Percentiles rank a stretch among this genome's conserved stretches.
These are phyloP conservation scores for Phytopythium oedochilum DNA, from an alignment of 352 stramenopile species.

Conservation along the genomic window DNA sequence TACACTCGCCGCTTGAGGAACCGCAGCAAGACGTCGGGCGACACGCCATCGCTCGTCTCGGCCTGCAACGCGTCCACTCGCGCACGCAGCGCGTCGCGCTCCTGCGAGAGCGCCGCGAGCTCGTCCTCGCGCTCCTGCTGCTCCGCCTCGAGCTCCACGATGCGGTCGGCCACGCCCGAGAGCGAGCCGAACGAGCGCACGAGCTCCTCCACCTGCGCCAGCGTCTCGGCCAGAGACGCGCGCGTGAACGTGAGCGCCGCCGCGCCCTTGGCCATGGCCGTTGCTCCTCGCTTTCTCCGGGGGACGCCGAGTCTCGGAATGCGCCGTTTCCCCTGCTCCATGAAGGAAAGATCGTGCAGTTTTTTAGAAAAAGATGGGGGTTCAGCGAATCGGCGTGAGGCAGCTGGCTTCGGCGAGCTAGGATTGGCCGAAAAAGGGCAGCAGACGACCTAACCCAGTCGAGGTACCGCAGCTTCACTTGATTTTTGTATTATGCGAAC, in stretches of 20 bases:
- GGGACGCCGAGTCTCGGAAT: background rate
- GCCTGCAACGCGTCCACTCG: too few relatives aligned
- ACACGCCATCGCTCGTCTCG: background rate
- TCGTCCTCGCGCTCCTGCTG: background rate
- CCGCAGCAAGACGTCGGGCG: background rate
- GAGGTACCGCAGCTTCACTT: too few relatives aligned
- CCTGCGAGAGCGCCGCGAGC: background rate
- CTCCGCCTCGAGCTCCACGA: slow-evolving; percentile 2
- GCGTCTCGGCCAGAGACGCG: slow-evolving; percentile 1
- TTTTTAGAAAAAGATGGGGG: background rate
- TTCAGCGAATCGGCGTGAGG: background rate
- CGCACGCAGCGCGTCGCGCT: background rate
- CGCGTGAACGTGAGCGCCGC: background rate
- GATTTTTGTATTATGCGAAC: too few relatives aligned
- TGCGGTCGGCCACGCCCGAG: background rate
- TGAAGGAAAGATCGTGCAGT: background rate
- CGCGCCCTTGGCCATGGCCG: background rate
- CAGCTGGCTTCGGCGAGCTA: too few relatives aligned
- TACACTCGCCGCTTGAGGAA: background rate
- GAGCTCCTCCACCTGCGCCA: slow-evolving; percentile 1
- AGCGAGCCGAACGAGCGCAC: background rate
- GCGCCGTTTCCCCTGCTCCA: background rate
- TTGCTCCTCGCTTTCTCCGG: background rate
- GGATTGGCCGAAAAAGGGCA: too few relatives aligned
- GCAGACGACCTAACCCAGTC: too few relatives aligned